Percentiles rank a stretch among this genome's conserved stretches.
These are phyloP conservation scores for Trichoderma sp. DNA, from an alignment of 2,329 filamentous ascomycete genomes.

Conservation along the genomic window DNA sequence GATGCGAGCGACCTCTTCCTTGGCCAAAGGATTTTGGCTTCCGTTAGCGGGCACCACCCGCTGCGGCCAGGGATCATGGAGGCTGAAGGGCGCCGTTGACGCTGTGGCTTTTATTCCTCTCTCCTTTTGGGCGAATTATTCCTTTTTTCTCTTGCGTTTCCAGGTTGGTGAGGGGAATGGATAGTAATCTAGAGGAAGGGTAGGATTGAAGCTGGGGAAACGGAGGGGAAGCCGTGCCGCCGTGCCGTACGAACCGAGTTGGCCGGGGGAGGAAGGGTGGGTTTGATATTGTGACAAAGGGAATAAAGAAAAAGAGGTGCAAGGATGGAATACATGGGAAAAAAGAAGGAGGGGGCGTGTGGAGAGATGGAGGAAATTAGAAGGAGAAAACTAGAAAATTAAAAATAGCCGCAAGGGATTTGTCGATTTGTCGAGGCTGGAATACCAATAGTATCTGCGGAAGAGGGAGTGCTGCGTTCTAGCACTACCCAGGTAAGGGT, in stretches of 20 bases:
- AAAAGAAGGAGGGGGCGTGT: too few species aligned
- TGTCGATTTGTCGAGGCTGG: not conserved
- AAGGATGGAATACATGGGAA: too few species aligned
- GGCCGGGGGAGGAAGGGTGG: slow-evolving; percentile 22
- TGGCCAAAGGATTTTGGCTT: not conserved
- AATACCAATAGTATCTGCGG: not conserved
- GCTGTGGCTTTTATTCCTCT: not conserved
- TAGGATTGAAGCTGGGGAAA: slow-evolving; percentile 12
- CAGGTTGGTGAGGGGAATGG: not conserved
- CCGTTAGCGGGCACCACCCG: not conserved
- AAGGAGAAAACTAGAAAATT: not conserved
- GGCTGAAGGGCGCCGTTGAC: not conserved
- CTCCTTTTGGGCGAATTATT: not conserved
- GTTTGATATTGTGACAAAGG: not conserved
- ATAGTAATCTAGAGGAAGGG: slow-evolving; percentile 13
- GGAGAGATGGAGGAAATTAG: not conserved
- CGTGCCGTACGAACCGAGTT: slow-evolving; percentile 29
- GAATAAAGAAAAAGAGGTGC: not conserved
- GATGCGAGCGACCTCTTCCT: not conserved
- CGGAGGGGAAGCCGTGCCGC: slow-evolving; percentile 12
- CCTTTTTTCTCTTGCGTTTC: not conserved
- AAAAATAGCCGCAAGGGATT: not conserved
- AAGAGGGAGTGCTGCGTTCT: not conserved
- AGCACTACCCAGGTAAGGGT: not conserved
- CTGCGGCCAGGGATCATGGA: not conserved